Percentiles rank a stretch among this genome's conserved stretches.
These are phyloP conservation scores for Candida suzukii DNA, from an alignment of 805 yeast species.

Conservation along the genomic window DNA sequence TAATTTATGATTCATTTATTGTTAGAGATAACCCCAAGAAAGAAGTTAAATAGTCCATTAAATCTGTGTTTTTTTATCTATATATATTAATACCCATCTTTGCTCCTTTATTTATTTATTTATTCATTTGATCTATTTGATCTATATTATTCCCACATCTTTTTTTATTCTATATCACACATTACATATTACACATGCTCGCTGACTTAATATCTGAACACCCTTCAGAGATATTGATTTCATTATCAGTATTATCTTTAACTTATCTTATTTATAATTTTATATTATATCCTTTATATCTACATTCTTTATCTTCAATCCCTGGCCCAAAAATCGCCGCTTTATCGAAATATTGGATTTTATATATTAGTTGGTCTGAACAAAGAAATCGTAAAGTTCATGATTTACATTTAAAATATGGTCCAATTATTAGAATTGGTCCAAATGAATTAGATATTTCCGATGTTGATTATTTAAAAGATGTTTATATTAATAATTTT, in stretches of 20 bases:
- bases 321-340: constrained; percentile 57
- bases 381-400: constrained; percentile 44
- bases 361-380: constrained; percentile 37
- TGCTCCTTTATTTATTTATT: too few species aligned
- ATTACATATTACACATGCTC: too few species aligned
- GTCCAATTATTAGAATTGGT: constrained; percentile 53
- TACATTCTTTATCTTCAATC: constrained; percentile 41
- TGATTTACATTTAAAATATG: constrained; percentile 45
- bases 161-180: too few species aligned
- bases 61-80: too few species aligned
- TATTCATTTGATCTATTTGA: too few species aligned
- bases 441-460: constrained; percentile 58
- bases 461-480: constrained; percentile 41
- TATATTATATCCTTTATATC: constrained; percentile 36
- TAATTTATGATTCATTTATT: too few species aligned
- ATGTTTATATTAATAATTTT: constrained; percentile 49
- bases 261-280: not conserved
- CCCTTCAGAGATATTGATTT: not conserved
- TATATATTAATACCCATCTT: too few species aligned
- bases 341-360: constrained; percentile 32
- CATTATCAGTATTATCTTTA: not conserved
- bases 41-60: too few species aligned
- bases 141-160: too few species aligned
- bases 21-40: too few species aligned
- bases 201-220: not conserved